phyloP scores from a whole-genome alignment of 1,284 basidiomycete species.

The Pseudozyma sp. region DNA sequence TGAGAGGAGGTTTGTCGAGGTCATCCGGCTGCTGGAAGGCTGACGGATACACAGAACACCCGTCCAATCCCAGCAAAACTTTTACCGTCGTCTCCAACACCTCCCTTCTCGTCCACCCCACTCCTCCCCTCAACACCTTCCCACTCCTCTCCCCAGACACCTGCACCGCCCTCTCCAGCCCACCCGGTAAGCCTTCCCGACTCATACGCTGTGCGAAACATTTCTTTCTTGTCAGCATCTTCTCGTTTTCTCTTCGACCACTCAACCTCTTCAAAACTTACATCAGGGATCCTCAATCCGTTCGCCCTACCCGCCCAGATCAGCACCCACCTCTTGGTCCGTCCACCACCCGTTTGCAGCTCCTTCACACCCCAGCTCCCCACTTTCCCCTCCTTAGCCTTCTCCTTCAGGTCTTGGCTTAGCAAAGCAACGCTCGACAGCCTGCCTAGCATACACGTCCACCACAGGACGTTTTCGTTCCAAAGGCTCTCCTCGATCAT shows the following conservation, averaged over 20 bases:
- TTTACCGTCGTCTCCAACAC: not conserved
- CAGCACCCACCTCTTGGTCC: constrained; percentile 87
- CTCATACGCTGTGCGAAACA: constrained; percentile 1
- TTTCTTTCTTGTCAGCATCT: not conserved
- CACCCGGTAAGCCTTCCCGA: constrained; percentile 1
- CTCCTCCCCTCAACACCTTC: constrained; percentile 9
- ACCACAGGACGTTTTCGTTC: constrained; percentile 74
- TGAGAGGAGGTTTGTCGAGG: not conserved
- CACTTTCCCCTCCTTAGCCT: constrained; percentile 61
- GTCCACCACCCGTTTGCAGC: constrained; percentile 78
- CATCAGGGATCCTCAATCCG: constrained; percentile 20
- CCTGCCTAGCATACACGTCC: constrained; percentile 89
- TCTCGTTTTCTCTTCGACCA: too few relatives aligned
- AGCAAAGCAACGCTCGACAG: constrained; percentile 78
- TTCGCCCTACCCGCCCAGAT: constrained; percentile 74
- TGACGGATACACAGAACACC: constrained; percentile 15
- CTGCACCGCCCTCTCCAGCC: constrained; percentile 4
- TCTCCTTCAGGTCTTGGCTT: constrained; percentile 73
- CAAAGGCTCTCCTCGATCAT: constrained; percentile 84
- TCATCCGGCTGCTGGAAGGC: not conserved
- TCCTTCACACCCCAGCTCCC: constrained; percentile 86
- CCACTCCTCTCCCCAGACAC: constrained; percentile 7
- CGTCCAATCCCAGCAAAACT: constrained; percentile 17
- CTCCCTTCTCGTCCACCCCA: constrained; percentile 25
- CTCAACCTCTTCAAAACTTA: constrained; percentile 6